Evolutionary conservation across 2,329 filamentous ascomycete species (phyloP).

Genomic region (Paracorniculantispora psalliotae): DNA sequence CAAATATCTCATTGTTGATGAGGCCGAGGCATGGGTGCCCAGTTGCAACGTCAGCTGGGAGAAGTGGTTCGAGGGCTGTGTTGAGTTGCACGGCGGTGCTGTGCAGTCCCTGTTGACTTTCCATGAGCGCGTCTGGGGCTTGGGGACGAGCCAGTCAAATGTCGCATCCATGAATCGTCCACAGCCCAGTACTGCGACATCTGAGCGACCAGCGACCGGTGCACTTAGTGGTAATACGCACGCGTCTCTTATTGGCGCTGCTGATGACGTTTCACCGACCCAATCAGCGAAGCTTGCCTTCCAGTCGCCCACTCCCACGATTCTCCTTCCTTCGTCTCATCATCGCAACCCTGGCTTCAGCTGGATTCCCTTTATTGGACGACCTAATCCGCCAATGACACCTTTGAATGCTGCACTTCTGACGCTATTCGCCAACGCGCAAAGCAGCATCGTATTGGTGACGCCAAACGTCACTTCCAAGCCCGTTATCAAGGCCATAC

Average conservation of each 20-base stretch:
- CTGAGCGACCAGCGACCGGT: background rate
- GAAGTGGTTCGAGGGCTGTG: slow-evolving; percentile 76
- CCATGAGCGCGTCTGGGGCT: slow-evolving; percentile 63
- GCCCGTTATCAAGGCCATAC: slow-evolving; percentile 56
- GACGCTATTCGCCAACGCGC: slow-evolving; percentile 54
- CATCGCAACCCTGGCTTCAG: slow-evolving; percentile 62
- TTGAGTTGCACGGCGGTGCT: slow-evolving; percentile 59
- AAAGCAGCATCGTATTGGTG: slow-evolving; percentile 59
- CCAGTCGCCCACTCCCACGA: slow-evolving; percentile 39
- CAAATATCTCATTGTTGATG: slow-evolving; percentile 74
- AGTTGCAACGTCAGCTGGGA: slow-evolving; percentile 87
- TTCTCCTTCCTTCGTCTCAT: slow-evolving; percentile 71
- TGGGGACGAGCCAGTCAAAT: slow-evolving; percentile 17
- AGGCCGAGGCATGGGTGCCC: slow-evolving; percentile 60
- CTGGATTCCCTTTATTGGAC: slow-evolving; percentile 50
- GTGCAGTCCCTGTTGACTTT: slow-evolving; percentile 61
- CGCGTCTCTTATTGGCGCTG: background rate
- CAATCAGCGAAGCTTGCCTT: slow-evolving; percentile 25
- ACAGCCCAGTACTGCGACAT: background rate
- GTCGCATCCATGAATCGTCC: background rate
- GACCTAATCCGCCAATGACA: slow-evolving; percentile 51
- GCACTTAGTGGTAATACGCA: background rate
- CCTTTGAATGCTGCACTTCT: slow-evolving; percentile 64
- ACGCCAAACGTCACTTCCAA: slow-evolving; percentile 73
- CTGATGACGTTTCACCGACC: slow-evolving; percentile 20